Evolutionary conservation across 1,284 basidiomycete species (phyloP), one percentile per base, ranked within the genome.

Genomic region (Hymenochaete sp.): DNA sequence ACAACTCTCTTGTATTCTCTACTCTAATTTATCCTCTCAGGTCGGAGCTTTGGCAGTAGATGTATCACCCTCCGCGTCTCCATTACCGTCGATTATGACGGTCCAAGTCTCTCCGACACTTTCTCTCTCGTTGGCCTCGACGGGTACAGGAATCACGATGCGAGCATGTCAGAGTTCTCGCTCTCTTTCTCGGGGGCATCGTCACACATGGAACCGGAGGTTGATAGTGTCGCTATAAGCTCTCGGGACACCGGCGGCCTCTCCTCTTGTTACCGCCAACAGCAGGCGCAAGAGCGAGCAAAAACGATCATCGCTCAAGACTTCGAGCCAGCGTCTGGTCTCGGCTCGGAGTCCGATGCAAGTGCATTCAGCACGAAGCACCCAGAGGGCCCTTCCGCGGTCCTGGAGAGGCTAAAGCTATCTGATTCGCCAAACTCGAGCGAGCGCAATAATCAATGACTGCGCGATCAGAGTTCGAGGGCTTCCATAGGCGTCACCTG

Each of bases 21-120:
- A 73, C 74, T 1, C 71, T n/a, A 75, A 1, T 88, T 88, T 21
- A 79, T 80, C 39, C 66, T 85, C 42, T 88, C 83, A 18, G 80
- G 79, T 2, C 70, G 79, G 39, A 82, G 80, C 60, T 77, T 81
- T 53, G 70, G 74, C 5, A 67, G 69, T 31, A 68, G 73, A 35
- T 87, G 79, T 60, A 84, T 93, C 48, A 84, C 79, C 0, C 65
- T 93, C 18, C 71, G 76, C 13, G 75, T 93, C 35, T 72, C 80
- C 37, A 80, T 95, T 25, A 69, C 72, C 3, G 79, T 92, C 48
- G 89, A 92, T 53, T 92, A 90, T 56, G 91, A 93, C 57, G 88
- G 89, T 0, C 89, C 85, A n/a, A 88, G 82, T 60, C 68, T 93
- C 47, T 91, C 86, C 11, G 91, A 93, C 56, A 87, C 88, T 1